Base-by-base conservation (phyloP, 208 protist genomes). In the Trypanosoma vivax region DNA sequence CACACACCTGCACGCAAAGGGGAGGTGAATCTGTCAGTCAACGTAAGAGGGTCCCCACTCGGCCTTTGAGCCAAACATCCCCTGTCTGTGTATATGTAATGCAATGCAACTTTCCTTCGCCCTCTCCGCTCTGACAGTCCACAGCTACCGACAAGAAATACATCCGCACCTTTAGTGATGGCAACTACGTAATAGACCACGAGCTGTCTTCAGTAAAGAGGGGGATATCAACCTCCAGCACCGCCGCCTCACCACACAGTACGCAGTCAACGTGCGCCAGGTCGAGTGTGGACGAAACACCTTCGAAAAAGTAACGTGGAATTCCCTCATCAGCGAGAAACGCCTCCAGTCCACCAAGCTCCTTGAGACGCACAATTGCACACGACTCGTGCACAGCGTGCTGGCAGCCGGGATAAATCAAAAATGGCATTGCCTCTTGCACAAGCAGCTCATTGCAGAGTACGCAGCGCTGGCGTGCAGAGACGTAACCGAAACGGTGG, bases 401-500 rank as follows among this genome's bases (percentile, higher is more conserved):
- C 21, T 71, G 61, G 65, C 88, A 95, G 50, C 63, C 73, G 1
- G 82, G 83, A 55, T 89, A 95, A 30, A 92, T 61, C 4, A 92
- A 63, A 61, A 79, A 91, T 35, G 82, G 79, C 45, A 49, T 16
- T 9, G 35, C 53, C 27, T 60, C 70, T 9, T 64, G 60, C 25
- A 87, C 38, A 0, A 94, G 61, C 2, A 34, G 30, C 19, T 52
- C 59, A 11, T 67, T 50, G 62, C 95, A 99, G 1, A 97, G 59
- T 19, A 74, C 61, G 58, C 96, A 98, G 23, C 72, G 73, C 50
- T 97, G 83, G 19, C 70, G 76, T 4, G 50, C 53, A 3, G 70
- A 73, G 28, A 98, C 78, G 60, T 95, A 82, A 27, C 85, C 87
- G 76, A 82, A 97, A 47, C 89, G 73, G 48, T 85, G 56, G 2